Percentiles rank a stretch among this genome's conserved stretches.
Conservation (phyloP, 2,329 filamentous ascomycete species). For the Neurospora sp. region DNA sequence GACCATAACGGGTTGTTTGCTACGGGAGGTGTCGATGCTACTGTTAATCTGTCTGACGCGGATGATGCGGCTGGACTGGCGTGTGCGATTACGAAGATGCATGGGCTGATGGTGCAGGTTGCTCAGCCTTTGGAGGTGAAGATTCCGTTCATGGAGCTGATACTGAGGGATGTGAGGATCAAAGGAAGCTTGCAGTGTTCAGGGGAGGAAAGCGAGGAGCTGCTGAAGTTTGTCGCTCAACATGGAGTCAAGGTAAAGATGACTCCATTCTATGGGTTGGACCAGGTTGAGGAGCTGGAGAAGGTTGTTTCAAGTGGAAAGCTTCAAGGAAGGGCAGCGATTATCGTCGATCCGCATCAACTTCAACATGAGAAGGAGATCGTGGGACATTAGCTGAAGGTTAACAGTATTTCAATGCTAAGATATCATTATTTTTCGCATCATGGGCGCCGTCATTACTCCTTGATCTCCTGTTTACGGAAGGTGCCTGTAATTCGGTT, state of each 20-base stretch:
- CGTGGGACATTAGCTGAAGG: neutral
- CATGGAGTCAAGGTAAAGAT: slow-evolving; percentile 38
- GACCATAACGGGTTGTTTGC: slow-evolving; percentile 40
- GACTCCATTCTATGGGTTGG: slow-evolving; percentile 41
- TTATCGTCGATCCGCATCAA: slow-evolving; percentile 38
- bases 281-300: slow-evolving; percentile 40
- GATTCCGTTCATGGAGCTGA: slow-evolving; percentile 34
- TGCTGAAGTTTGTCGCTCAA: slow-evolving; percentile 37
- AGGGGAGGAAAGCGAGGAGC: slow-evolving; percentile 32
- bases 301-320: slow-evolving; percentile 40
- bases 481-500: slow-evolving; percentile 26
- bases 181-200: slow-evolving; percentile 36
- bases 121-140: slow-evolving; percentile 36
- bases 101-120: slow-evolving; percentile 48
- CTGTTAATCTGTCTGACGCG: slow-evolving; percentile 45
- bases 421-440: neutral
- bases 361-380: slow-evolving; percentile 15
- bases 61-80: slow-evolving; percentile 36
- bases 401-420: neutral
- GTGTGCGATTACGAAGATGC: slow-evolving; percentile 48
- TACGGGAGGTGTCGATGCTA: slow-evolving; percentile 42
- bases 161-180: slow-evolving; percentile 44
- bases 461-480: slow-evolving; percentile 34
- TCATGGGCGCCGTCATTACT: slow-evolving; percentile 19
- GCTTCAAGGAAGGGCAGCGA: slow-evolving; percentile 44